Percentiles rank a stretch among this genome's conserved stretches.
phyloP scores from a whole-genome alignment of 2,329 filamentous ascomycete species.

The Reticulascus tulasneorum region DNA sequence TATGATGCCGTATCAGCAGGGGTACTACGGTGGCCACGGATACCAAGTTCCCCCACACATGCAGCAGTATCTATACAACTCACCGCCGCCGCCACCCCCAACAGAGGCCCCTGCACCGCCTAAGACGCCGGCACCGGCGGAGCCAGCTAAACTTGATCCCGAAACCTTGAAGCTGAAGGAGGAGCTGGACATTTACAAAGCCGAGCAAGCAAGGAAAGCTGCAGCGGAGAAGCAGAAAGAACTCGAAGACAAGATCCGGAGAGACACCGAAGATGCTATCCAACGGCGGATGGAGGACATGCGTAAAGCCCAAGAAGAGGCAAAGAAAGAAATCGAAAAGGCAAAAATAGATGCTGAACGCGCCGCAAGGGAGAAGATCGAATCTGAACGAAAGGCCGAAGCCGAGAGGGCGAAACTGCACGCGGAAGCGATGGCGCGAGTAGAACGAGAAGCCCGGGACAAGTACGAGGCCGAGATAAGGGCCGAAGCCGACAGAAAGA shows the following conservation, averaged over 20 bases:
- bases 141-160: conserved; percentile 40
- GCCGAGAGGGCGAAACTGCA: conserved; percentile 38
- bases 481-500: conserved; percentile 39
- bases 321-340: conserved; percentile 42
- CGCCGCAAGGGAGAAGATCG: conserved; percentile 39
- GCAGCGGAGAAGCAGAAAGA: conserved; percentile 40
- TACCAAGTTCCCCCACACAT: conserved; percentile 28
- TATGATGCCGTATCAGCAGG: conserved; percentile 47
- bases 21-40: conserved; percentile 25
- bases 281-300: conserved; percentile 36
- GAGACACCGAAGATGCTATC: conserved; percentile 43
- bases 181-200: conserved; percentile 50
- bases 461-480: conserved; percentile 37
- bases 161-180: conserved; percentile 60
- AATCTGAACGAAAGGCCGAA: conserved; percentile 38
- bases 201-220: conserved; percentile 40
- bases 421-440: conserved; percentile 28
- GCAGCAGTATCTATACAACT: conserved; percentile 34
- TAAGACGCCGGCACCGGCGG: conserved; percentile 37
- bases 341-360: conserved; percentile 43
- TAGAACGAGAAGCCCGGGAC: conserved; percentile 26
- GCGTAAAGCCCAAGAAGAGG: conserved; percentile 39
- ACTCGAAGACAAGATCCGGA: conserved; percentile 39
- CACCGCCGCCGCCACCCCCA: conserved; percentile 35
- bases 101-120: conserved; percentile 36